phyloP scores from a whole-genome alignment of 2,329 filamentous ascomycete species.

The Colletotrichum trifolii region DNA sequence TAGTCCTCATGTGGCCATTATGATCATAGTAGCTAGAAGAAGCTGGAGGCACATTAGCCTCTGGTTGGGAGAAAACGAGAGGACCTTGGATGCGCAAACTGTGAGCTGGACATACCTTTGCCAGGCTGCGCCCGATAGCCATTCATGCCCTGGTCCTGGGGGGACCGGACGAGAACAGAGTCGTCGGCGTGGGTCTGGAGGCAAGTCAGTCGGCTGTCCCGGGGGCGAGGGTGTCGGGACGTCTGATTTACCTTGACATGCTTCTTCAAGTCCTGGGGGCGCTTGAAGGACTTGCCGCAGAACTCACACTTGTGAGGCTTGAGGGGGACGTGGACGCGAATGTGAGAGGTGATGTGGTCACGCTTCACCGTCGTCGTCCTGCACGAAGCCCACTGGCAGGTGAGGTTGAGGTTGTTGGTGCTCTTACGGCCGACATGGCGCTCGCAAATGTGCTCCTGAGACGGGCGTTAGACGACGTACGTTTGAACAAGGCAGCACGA shows the following conservation, averaged over 20 bases:
- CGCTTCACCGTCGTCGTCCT: slow-evolving; percentile 97
- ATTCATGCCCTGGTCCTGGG: slow-evolving; percentile 63
- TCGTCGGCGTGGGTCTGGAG: slow-evolving; percentile 89
- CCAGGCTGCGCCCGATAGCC: slow-evolving; percentile 64
- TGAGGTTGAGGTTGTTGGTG: slow-evolving; percentile 98
- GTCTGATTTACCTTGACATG: slow-evolving; percentile 79
- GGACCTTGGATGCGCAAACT: slow-evolving; percentile 36
- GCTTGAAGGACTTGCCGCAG: slow-evolving; percentile 99
- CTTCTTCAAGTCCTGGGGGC: slow-evolving; percentile 98
- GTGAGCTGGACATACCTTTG: slow-evolving; percentile 60
- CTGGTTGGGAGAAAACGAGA: slow-evolving; percentile 45
- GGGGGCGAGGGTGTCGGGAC: background rate
- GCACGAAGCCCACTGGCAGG: slow-evolving; percentile 96
- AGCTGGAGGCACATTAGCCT: slow-evolving; percentile 60
- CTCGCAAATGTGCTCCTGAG: slow-evolving; percentile 95
- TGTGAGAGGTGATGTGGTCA: slow-evolving; percentile 99
- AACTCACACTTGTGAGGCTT: slow-evolving; percentile 99
- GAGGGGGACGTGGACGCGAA: slow-evolving; percentile 96
- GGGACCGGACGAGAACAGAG: slow-evolving; percentile 74
- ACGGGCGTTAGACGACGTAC: background rate
- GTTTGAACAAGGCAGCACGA: background rate
- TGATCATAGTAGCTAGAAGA: slow-evolving; percentile 73
- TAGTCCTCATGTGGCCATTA: slow-evolving; percentile 71
- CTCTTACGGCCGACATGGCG: slow-evolving; percentile 98
- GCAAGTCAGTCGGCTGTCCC: slow-evolving; percentile 35